phyloP scores from a whole-genome alignment of 441 rosid genomes.

The Brassica hybrid region DNA sequence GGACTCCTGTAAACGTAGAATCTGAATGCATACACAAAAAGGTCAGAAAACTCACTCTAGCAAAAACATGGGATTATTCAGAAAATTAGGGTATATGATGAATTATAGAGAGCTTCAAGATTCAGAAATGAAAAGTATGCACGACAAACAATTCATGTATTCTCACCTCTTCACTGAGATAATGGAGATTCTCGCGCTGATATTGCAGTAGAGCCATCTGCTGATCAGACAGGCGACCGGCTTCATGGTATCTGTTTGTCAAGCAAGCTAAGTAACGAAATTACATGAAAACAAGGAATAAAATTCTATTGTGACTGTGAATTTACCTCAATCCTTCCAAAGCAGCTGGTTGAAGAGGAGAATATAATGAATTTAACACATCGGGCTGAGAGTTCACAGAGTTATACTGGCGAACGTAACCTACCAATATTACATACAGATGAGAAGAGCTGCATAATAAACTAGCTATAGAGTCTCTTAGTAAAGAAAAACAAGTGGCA shows the following conservation, averaged over 20 bases:
- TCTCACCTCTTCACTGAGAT: conserved; percentile 87
- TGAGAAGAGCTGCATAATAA: conserved; percentile 24
- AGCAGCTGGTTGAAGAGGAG: conserved; percentile 69
- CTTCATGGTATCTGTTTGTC: conserved; percentile 82
- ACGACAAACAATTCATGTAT: conserved; percentile 9
- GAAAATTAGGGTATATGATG: conserved; percentile 17
- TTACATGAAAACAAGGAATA: neutral
- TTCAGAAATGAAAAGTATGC: conserved; percentile 14
- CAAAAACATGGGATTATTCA: conserved; percentile 2
- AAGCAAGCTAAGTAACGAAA: conserved; percentile 33
- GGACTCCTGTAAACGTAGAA: conserved; percentile 90
- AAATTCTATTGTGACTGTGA: conserved; percentile 7
- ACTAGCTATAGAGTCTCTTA: conserved; percentile 10
- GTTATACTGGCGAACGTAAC: conserved; percentile 89
- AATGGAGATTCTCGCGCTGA: conserved; percentile 97
- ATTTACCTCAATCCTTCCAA: conserved; percentile 45
- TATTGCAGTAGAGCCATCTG: conserved; percentile 98
- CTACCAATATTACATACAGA: conserved; percentile 49
- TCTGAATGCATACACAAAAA: conserved; percentile 49
- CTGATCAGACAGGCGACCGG: conserved; percentile 96
- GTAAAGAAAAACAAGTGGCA: conserved; percentile 9
- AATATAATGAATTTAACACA: conserved; percentile 89
- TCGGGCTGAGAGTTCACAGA: conserved; percentile 94
- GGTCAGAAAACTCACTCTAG: conserved; percentile 25
- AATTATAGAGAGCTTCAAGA: conserved; percentile 21